phyloP scores from a whole-genome alignment of 305 asterid genomes.

The Andrographis paniculata region DNA sequence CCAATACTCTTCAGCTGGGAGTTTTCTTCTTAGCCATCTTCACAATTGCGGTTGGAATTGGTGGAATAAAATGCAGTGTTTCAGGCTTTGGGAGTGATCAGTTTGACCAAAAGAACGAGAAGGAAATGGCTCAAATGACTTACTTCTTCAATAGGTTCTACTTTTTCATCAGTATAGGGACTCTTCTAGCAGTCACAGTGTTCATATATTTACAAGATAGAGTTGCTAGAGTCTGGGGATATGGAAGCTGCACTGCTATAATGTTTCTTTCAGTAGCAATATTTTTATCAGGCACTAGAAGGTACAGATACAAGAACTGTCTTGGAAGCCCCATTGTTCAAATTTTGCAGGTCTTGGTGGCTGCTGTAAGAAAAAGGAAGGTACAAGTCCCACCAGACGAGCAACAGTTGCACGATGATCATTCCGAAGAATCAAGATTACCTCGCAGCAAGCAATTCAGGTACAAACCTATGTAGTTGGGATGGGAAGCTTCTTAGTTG shows the following conservation, averaged over 20 bases:
- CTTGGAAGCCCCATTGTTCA: conserved; percentile 55
- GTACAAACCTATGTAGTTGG: conserved; percentile 17
- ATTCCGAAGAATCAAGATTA: conserved; percentile 38
- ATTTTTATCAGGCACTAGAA: conserved; percentile 37
- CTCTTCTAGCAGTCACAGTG: conserved; percentile 50
- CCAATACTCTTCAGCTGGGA: conserved; percentile 16
- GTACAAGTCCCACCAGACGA: conserved; percentile 31
- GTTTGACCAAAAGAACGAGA: conserved; percentile 43
- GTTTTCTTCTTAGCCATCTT: conserved; percentile 36
- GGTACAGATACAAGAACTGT: conserved; percentile 47
- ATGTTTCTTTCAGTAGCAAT: conserved; percentile 34
- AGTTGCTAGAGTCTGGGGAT: conserved; percentile 48
- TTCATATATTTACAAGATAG: conserved; percentile 52
- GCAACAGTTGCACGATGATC: conserved; percentile 30
- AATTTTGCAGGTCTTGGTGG: conserved; percentile 47
- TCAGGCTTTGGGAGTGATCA: conserved; percentile 66
- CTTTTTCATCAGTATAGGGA: conserved; percentile 59
- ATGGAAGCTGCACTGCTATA: conserved; percentile 37
- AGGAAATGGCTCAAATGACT: conserved; percentile 47
- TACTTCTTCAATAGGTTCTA: conserved; percentile 56
- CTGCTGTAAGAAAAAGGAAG: conserved; percentile 42
- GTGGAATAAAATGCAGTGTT: conserved; percentile 59
- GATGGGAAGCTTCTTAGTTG: too few relatives aligned
- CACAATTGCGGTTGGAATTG: conserved; percentile 41
- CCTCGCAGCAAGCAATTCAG: conserved; percentile 35